Percentiles rank a stretch among this genome's conserved stretches.
Conservation (phyloP, 257 asterid genomes). For the Petunia axillaris region DNA sequence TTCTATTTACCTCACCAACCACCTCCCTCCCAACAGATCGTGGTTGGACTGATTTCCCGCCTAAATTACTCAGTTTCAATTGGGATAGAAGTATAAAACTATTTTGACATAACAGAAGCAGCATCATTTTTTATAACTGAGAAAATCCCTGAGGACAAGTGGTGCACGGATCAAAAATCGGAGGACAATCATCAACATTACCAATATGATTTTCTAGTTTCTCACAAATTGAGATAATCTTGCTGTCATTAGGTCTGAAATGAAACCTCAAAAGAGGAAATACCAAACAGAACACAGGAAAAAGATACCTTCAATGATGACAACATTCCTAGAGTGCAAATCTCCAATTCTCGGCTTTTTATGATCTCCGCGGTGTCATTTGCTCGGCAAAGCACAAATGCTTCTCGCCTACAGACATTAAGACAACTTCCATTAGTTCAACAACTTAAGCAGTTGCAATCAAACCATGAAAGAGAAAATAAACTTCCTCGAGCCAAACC, state of each 20-base stretch:
- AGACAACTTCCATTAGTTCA: neutral
- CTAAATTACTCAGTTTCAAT: neutral
- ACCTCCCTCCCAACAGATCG: neutral
- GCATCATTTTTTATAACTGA: no score
- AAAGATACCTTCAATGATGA: constrained; percentile 67
- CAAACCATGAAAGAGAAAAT: neutral
- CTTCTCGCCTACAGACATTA: constrained; percentile 59
- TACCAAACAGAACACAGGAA: constrained; percentile 1
- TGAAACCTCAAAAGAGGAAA: neutral
- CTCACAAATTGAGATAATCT: neutral
- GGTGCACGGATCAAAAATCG: neutral
- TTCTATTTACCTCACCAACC: constrained; percentile 1
- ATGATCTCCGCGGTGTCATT: constrained; percentile 48
- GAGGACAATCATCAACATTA: neutral
- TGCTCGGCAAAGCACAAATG: constrained; percentile 72
- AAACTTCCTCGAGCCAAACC: neutral
- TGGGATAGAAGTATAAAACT: neutral
- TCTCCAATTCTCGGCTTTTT: constrained; percentile 64
- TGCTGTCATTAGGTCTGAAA: neutral
- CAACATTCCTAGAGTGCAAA: constrained; percentile 72
- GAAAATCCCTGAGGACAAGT: no score
- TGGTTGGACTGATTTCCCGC: neutral
- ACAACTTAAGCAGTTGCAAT: neutral
- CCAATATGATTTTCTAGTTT: neutral
- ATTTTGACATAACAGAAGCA: no score